These are phyloP conservation scores for Volvox carteri DNA, from an alignment of 163 green algal genomes.

Conservation along the genomic window DNA sequence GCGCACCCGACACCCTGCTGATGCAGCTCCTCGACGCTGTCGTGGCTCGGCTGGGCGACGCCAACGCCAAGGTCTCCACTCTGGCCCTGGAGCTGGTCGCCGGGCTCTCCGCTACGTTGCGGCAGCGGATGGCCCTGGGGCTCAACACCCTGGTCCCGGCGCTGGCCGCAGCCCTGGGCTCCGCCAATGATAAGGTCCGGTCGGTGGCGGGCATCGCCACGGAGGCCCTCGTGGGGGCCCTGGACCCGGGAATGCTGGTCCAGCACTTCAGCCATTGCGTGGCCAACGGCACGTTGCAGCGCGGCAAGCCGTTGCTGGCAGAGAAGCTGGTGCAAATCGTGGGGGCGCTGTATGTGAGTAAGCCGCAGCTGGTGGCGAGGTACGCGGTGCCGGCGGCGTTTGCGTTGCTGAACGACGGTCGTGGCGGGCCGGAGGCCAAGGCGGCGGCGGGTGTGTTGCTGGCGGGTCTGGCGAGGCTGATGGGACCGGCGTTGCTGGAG, in stretches of 20 bases:
- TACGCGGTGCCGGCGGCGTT: constrained; percentile 60
- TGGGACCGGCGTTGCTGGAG: constrained; percentile 56
- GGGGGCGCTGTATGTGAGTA: constrained; percentile 54
- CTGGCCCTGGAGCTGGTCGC: constrained; percentile 63
- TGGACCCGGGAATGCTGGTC: constrained; percentile 63
- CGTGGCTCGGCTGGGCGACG: constrained; percentile 65
- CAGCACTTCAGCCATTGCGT: constrained; percentile 71
- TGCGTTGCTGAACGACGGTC: constrained; percentile 54
- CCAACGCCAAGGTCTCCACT: constrained; percentile 78
- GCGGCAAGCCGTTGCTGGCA: constrained; percentile 69
- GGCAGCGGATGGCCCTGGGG: constrained; percentile 50
- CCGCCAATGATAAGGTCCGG: constrained; percentile 72
- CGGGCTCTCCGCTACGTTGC: constrained; percentile 15
- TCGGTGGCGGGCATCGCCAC: constrained; percentile 30
- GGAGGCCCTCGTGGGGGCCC: constrained; percentile 32
- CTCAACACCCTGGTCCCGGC: constrained; percentile 77
- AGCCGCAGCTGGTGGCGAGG: constrained; percentile 69
- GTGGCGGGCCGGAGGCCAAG: constrained; percentile 47
- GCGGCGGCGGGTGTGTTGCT: constrained; percentile 51
- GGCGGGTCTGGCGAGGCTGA: constrained; percentile 39
- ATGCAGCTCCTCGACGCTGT: constrained; percentile 68
- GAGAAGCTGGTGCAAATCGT: constrained; percentile 68
- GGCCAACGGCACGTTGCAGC: constrained; percentile 61
- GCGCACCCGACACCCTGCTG: constrained; percentile 61
- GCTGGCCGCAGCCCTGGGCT: constrained; percentile 71